Evolutionary conservation across 2,329 filamentous ascomycete genomes (phyloP).

Genomic region (Aureobasidium sp.): DNA sequence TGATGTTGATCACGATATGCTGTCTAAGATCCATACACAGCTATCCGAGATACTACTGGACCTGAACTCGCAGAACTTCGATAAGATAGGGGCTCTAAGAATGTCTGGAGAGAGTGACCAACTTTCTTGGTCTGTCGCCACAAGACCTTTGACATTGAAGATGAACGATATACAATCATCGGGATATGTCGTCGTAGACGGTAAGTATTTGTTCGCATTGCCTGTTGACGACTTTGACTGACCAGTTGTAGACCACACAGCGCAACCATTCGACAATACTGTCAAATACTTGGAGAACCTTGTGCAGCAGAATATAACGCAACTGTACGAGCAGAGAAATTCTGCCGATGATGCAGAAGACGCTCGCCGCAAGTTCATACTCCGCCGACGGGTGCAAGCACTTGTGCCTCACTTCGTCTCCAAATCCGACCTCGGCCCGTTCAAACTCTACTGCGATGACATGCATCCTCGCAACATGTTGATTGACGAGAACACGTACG

Average conservation of each 20-base stretch:
- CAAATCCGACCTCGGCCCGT: background rate
- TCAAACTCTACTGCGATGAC: constrained; percentile 20
- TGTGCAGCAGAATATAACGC: constrained; percentile 21
- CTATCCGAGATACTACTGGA: background rate
- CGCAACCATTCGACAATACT: background rate
- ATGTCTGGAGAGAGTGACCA: background rate
- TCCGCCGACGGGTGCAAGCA: constrained; percentile 20
- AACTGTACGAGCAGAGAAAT: constrained; percentile 24
- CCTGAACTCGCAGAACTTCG: background rate
- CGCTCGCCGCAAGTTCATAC: constrained; percentile 24
- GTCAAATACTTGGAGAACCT: constrained; percentile 22
- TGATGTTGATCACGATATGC: background rate
- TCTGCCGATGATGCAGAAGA: constrained; percentile 22
- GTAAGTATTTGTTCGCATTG: background rate
- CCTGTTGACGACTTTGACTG: background rate
- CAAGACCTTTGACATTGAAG: background rate
- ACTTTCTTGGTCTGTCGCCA: background rate
- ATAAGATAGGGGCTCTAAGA: background rate
- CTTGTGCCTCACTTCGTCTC: constrained; percentile 19
- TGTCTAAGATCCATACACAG: background rate
- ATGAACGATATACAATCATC: background rate
- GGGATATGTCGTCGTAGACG: constrained; percentile 9
- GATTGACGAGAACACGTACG: constrained; percentile 18
- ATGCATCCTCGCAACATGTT: constrained; percentile 22
- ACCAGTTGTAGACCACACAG: background rate